A percentile compares a stretch with the other conserved stretches of the same genome.
Evolutionary conservation across 202 grass and related monocot genomes (phyloP).

Genomic region (Digitaria exilis): DNA sequence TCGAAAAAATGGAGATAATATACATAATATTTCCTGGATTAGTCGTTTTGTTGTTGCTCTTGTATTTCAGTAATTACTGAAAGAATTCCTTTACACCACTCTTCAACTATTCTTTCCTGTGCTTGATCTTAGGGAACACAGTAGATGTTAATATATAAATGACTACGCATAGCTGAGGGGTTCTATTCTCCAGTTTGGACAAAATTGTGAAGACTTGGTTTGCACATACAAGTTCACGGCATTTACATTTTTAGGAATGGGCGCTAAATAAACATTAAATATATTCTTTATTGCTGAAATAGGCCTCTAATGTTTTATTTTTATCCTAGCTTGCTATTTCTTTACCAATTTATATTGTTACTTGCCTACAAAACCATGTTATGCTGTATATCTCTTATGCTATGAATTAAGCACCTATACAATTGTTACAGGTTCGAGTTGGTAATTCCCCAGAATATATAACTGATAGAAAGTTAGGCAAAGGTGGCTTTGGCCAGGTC

Average conservation of each 20-base stretch:
- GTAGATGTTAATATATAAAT: neutral
- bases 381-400: neutral
- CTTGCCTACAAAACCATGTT: neutral
- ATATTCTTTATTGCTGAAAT: neutral
- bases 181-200: neutral
- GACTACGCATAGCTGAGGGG: neutral
- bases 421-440: constrained; percentile 76
- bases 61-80: neutral
- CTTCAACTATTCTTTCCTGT: neutral
- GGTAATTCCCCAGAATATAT: constrained; percentile 83
- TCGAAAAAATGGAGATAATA: neutral
- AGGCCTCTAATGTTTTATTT: neutral
- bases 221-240: neutral
- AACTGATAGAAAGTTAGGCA: constrained; percentile 81
- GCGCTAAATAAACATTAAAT: neutral
- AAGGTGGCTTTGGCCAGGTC: constrained; percentile 96
- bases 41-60: neutral
- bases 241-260: neutral
- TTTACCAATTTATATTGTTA: neutral
- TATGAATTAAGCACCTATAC: constrained; percentile 15
- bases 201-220: constrained; percentile 5
- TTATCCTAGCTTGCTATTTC: neutral
- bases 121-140: neutral
- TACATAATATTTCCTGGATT: neutral
- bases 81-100: neutral